Conservation (phyloP, 2,329 filamentous ascomycete genomes). For the Nothophoma quercina region DNA sequence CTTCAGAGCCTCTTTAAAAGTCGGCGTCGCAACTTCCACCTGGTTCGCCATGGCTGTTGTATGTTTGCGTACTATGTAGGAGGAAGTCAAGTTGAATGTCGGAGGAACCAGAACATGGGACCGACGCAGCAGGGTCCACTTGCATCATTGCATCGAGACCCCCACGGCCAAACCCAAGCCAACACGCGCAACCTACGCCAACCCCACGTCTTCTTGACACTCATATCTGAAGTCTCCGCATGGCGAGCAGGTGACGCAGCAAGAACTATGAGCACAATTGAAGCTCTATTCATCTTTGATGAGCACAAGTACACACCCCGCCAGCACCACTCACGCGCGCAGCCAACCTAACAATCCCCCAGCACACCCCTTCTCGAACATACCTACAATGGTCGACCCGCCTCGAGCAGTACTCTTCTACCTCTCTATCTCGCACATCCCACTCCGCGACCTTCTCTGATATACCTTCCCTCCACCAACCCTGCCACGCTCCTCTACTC, state of each 20-base stretch:
- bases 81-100: slow-evolving; percentile 9
- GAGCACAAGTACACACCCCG: slow-evolving; percentile 81
- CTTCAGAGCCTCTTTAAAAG: slow-evolving; percentile 41
- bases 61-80: not conserved
- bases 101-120: not conserved
- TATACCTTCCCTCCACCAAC: slow-evolving; percentile 82
- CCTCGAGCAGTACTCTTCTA: slow-evolving; percentile 77
- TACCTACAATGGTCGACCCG: slow-evolving; percentile 82
- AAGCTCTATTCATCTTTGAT: slow-evolving; percentile 96
- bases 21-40: slow-evolving; percentile 28
- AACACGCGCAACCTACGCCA: not conserved
- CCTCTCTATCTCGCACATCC: slow-evolving; percentile 87
- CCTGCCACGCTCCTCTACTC: slow-evolving; percentile 91
- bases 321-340: not conserved
- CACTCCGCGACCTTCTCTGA: slow-evolving; percentile 80
- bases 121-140: slow-evolving; percentile 15
- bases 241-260: slow-evolving; percentile 25
- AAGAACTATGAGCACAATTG: slow-evolving; percentile 72
- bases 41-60: slow-evolving; percentile 22
- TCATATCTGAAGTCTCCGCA: slow-evolving; percentile 8
- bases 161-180: slow-evolving; percentile 30
- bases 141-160: slow-evolving; percentile 25
- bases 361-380: slow-evolving; percentile 89
- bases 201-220: not conserved
- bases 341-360: slow-evolving; percentile 25